Conservation (phyloP, 371 early-diverging fungal genomes). For the Rhizopus sp. region DNA sequence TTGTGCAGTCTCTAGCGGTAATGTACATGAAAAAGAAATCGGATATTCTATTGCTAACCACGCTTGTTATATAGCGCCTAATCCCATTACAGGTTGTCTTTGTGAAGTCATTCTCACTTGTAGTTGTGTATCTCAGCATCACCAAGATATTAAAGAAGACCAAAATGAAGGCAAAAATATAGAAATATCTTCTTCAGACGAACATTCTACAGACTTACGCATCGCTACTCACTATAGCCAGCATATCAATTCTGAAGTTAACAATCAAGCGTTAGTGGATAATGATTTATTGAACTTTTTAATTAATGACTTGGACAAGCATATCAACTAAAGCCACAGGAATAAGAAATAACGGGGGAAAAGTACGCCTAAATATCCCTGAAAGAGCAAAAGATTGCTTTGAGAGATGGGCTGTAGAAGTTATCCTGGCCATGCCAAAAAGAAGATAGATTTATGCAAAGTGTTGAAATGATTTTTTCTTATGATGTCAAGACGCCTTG, state of each 20-base stretch:
- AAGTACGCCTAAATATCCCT: too few species aligned
- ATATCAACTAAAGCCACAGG: not conserved
- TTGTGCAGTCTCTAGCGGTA: constrained; percentile 33
- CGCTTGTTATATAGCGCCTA: constrained; percentile 21
- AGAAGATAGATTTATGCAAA: too few species aligned
- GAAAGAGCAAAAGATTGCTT: too few species aligned
- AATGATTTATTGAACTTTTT: constrained; percentile 7
- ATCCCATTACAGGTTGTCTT: constrained; percentile 36
- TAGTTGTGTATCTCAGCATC: constrained; percentile 29
- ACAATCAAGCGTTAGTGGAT: not conserved
- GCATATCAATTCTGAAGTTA: too few species aligned
- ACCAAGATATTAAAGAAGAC: constrained; percentile 22
- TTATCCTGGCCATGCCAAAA: too few species aligned
- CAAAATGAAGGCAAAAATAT: not conserved
- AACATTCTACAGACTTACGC: not conserved
- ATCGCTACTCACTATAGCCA: too few species aligned
- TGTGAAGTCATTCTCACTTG: constrained; percentile 32
- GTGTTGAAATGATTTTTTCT: too few species aligned
- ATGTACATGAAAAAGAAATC: not conserved
- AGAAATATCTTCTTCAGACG: not conserved
- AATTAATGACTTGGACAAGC: constrained; percentile 5
- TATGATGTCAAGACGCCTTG: too few species aligned
- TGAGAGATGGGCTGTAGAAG: too few species aligned
- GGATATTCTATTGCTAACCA: not conserved
- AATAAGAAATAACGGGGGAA: too few species aligned